Conservation (phyloP, 768 basidiomycete species). For the Tulasnella sp. region DNA sequence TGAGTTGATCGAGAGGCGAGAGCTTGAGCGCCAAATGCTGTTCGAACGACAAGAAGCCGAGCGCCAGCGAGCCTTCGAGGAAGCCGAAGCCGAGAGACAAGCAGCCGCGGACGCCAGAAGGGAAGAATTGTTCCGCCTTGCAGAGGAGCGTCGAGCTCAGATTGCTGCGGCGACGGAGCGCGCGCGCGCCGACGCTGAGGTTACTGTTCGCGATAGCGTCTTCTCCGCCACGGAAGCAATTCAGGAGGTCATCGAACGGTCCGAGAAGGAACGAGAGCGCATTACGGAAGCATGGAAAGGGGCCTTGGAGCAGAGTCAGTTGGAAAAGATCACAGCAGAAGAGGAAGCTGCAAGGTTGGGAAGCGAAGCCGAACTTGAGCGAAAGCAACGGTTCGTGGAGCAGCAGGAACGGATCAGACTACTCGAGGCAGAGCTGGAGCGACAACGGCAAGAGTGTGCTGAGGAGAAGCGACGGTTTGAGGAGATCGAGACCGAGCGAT, state of each 20-base stretch:
- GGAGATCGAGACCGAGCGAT: constrained; percentile 55
- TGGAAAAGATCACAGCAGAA: constrained; percentile 49
- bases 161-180: constrained; percentile 26
- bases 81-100: constrained; percentile 36
- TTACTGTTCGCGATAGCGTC: constrained; percentile 22
- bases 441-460: constrained; percentile 53
- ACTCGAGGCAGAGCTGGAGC: constrained; percentile 66
- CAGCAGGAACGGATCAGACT: constrained; percentile 55
- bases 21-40: constrained; percentile 57
- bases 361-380: constrained; percentile 42
- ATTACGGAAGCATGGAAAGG: constrained; percentile 32
- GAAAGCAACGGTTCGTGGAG: constrained; percentile 40
- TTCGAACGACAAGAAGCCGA: constrained; percentile 51
- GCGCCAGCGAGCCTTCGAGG: constrained; percentile 45
- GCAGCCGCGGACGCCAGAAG: constrained; percentile 32
- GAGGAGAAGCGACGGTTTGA: constrained; percentile 67
- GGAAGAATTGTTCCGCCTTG: constrained; percentile 24
- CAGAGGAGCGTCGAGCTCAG: constrained; percentile 29
- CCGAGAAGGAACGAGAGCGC: constrained; percentile 37
- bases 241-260: constrained; percentile 29
- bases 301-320: constrained; percentile 28
- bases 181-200: constrained; percentile 29
- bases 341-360: constrained; percentile 36
- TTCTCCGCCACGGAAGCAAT: constrained; percentile 10
- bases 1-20: constrained; percentile 48